Base-by-base conservation (phyloP, 2,329 filamentous ascomycete species). In the Furcasterigmium sp. region DNA sequence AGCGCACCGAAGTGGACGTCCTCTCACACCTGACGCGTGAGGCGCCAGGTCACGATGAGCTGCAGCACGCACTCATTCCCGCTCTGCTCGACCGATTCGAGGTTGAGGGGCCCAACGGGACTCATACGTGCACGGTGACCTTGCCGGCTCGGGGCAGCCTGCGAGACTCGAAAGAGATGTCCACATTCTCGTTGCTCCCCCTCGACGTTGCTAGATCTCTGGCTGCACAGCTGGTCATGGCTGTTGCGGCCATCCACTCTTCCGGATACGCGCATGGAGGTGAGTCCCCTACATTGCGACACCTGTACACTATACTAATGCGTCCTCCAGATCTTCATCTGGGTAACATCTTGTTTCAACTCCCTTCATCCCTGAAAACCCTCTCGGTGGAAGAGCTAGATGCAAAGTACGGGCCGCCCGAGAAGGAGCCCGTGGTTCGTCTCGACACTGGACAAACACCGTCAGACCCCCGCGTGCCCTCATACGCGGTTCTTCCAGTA, bases 211-310 rank as follows among this genome's bases (percentile, higher is more conserved):
- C 56, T 23, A 39, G 57, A 5, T 57, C 58, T 39, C 44, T 60
- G 8, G 53, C 56, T 42, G 52, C 51, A 11, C 58, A 61, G 26
- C 49, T 59, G 15, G 47, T 34, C 17, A 53, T 59, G 20, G 60
- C 55, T 17, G 51, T 67, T 3, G 51, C 55, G 1, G 53, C 54
- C 40, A 45, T 59, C 8, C 59, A 64, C 42, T 39, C 45, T 2
- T 41, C 44, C 23, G 60, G 58, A n/a, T 57, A 56, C 37, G 58
- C 56, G 15, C 62, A 67, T 49, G 60, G 61, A 47, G 55, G 53
- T 55, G 23, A 9, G 45, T n/a, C 6, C 17, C 21, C 17, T 2
- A 2, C 25, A 18, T 17, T 23, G 35, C 17, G 5, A 14, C 10
- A 14, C 8, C 11, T 5, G 3, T 5, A 35, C n/a, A n/a, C 8